Base-by-base conservation (phyloP, 805 yeast genomes). In the Teunomyces gatunensis region DNA sequence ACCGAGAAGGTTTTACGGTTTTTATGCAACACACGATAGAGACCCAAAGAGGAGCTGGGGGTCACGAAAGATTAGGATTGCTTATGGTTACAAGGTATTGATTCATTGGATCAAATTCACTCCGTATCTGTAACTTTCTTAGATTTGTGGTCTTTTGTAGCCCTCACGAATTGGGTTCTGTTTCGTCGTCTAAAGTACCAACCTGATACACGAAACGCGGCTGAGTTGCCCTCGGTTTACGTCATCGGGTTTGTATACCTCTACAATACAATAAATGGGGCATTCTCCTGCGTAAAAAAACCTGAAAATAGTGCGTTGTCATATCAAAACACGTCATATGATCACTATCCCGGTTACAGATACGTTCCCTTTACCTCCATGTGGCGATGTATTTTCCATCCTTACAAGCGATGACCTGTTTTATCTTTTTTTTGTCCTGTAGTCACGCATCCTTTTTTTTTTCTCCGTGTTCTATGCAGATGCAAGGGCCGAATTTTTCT, bases 211-310 rank as follows among this genome's bases (percentile, higher is more conserved):
- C 25, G 40, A 12, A 23, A 37, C 29, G 40, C 40, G 40, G 40
- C 40, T 37, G 40, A 23, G 40, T 21, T 37, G 11, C 40, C 40
- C 40, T 37, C 40, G 40, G 40, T 37, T 37, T 37, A 37, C 40
- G 40, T 37, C 40, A 37, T 17, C 6, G 18, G 40, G 40, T 37
- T 37, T 37, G 40, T 21, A 37, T 23, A 12, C 40, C 15, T 21
- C 11, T 6, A 11, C 27, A 36, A 36, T 21, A 20, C 4, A 23
- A 37, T 3, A n/a, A 10, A n/a, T n/a, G 1, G 23, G 17, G 29
- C 13, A n/a, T 12, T 13, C 29, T 20, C 18, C 18, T 21, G 40
- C 40, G n/a, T n/a, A 5, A 21, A n/a, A 21, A 37, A 3, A 12
- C 18, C n/a, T 12, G 25, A n/a, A 11, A 11, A 3, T 12, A 17